phyloP scores from a whole-genome alignment of 495 filamentous ascomycete genomes.

The Cladorrhinum samala region DNA sequence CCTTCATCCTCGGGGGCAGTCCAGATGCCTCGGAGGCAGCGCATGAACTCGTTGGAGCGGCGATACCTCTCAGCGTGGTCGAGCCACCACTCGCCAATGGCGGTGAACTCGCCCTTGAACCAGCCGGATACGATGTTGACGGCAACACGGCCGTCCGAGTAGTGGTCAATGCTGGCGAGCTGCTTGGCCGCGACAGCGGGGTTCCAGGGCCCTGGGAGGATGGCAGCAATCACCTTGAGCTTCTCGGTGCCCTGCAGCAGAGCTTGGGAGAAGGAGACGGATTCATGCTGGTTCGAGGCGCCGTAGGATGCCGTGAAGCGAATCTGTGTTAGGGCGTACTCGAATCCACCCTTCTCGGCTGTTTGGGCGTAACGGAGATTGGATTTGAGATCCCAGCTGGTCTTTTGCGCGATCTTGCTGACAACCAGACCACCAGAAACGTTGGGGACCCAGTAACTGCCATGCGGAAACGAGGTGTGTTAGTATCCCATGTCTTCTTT shows the following conservation, averaged over 20 bases:
- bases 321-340: slow-evolving; percentile 45
- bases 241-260: slow-evolving; percentile 37
- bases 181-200: slow-evolving; percentile 46
- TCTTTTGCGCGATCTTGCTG: slow-evolving; percentile 42
- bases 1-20: slow-evolving; percentile 31
- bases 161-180: slow-evolving; percentile 45
- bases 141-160: slow-evolving; percentile 39
- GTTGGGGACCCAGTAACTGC: slow-evolving; percentile 45
- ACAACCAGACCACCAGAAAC: slow-evolving; percentile 45
- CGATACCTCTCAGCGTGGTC: slow-evolving; percentile 46
- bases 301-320: slow-evolving; percentile 46
- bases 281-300: slow-evolving; percentile 45
- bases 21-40: slow-evolving; percentile 43
- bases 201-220: slow-evolving; percentile 46
- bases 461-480: background rate
- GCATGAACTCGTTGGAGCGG: slow-evolving; percentile 42
- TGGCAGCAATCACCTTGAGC: slow-evolving; percentile 43
- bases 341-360: slow-evolving; percentile 40
- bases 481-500: background rate
- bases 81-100: slow-evolving; percentile 48
- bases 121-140: slow-evolving; percentile 46
- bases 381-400: slow-evolving; percentile 39
- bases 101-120: slow-evolving; percentile 47
- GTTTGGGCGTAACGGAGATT: slow-evolving; percentile 41
- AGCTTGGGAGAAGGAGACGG: slow-evolving; percentile 44